Conservation (phyloP, 257 asterid genomes). For the Penstemon barbatus region DNA sequence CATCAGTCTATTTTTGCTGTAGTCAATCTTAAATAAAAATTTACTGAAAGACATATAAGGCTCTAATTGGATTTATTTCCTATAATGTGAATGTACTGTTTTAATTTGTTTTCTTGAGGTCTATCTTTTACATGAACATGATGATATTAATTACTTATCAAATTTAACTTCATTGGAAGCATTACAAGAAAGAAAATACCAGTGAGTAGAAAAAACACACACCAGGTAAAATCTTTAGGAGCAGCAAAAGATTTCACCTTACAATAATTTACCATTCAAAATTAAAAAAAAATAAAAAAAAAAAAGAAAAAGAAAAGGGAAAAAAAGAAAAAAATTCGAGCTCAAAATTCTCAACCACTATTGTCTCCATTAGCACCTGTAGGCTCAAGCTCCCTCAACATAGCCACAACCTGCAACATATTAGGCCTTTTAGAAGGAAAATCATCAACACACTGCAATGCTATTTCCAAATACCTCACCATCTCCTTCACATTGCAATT, state of each 20-base stretch:
- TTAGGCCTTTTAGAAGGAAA: slow-evolving; percentile 89
- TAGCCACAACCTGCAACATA: slow-evolving; percentile 91
- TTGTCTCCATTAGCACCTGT: slow-evolving; percentile 42
- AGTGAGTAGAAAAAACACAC: neutral
- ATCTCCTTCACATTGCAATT: slow-evolving; percentile 86
- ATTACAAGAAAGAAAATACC: neutral
- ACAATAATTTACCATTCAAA: slow-evolving; percentile 20
- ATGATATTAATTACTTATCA: too few relatives aligned
- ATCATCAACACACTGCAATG: slow-evolving; percentile 86
- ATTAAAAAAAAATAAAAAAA: neutral
- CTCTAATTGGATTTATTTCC: neutral
- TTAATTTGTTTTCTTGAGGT: neutral
- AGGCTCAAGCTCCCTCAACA: slow-evolving; percentile 76
- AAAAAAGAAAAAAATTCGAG: neutral
- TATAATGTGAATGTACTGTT: neutral
- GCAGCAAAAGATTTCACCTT: slow-evolving; percentile 25
- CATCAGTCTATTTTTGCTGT: slow-evolving; percentile 50
- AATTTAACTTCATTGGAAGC: too few relatives aligned
- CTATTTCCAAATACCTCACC: slow-evolving; percentile 78
- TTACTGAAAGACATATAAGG: neutral
- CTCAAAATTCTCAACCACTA: slow-evolving; percentile 44
- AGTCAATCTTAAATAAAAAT: slow-evolving; percentile 25
- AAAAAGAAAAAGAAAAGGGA: neutral
- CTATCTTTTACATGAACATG: too few relatives aligned
- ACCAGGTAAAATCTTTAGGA: neutral